phyloP scores from a whole-genome alignment of 1,139 yeast species.

The Lodderomyces orthopsilosis region DNA sequence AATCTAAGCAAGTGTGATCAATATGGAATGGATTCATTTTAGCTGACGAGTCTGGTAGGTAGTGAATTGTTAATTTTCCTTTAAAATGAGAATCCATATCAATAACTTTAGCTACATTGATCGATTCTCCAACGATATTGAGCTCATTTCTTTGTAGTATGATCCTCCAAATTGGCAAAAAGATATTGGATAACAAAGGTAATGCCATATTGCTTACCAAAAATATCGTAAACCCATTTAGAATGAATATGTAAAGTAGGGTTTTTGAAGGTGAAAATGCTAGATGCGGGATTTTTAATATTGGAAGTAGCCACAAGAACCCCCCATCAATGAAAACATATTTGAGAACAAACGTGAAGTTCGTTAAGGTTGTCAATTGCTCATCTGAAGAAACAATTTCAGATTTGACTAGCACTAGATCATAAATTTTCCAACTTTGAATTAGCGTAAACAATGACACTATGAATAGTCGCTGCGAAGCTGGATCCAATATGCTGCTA shows the following conservation, averaged over 20 bases:
- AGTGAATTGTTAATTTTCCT: constrained; percentile 83
- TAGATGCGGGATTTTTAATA: constrained; percentile 71
- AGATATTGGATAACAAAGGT: constrained; percentile 32
- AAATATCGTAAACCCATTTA: constrained; percentile 40
- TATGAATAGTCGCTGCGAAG: constrained; percentile 72
- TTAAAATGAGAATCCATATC: constrained; percentile 74
- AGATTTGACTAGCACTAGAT: constrained; percentile 48
- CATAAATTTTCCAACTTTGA: constrained; percentile 82
- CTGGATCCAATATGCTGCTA: constrained; percentile 61
- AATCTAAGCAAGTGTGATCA: constrained; percentile 57
- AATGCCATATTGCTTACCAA: constrained; percentile 39
- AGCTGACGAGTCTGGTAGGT: constrained; percentile 90
- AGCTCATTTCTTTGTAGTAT: constrained; percentile 55
- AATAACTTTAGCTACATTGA: constrained; percentile 39
- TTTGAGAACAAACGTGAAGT: constrained; percentile 62
- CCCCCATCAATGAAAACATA: constrained; percentile 71
- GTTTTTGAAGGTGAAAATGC: constrained; percentile 57
- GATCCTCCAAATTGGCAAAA: constrained; percentile 46
- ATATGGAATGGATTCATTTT: constrained; percentile 72
- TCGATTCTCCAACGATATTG: constrained; percentile 61
- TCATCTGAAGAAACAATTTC: constrained; percentile 18
- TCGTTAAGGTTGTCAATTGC: constrained; percentile 32
- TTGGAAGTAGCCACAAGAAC: constrained; percentile 67
- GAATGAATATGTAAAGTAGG: constrained; percentile 35
- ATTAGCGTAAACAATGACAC: constrained; percentile 65